Evolutionary conservation across 106 monocot species (phyloP).

Genomic region (Platanthera zijinensis): DNA sequence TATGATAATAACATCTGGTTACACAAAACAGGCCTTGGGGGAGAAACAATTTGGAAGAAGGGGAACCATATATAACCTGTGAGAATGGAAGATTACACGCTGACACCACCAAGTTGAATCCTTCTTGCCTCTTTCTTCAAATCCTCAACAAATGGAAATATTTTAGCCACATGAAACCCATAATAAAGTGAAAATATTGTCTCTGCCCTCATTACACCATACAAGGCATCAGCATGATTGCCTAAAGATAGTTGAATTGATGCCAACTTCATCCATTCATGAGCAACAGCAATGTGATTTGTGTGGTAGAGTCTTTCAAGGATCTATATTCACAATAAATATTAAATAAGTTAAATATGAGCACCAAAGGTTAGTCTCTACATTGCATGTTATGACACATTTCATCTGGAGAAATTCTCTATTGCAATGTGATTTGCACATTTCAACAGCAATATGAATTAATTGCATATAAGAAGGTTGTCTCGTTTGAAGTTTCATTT

Average conservation of each 20-base stretch:
- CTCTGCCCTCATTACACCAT: slow-evolving; percentile 23
- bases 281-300: slow-evolving; percentile 60
- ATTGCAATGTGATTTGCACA: too few relatives aligned
- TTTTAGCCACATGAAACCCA: slow-evolving; percentile 44
- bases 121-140: slow-evolving; percentile 21
- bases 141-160: slow-evolving; percentile 43
- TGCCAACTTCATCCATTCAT: slow-evolving; percentile 79
- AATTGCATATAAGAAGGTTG: too few relatives aligned
- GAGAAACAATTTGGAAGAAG: background rate
- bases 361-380: background rate
- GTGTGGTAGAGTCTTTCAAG: slow-evolving; percentile 65
- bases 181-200: slow-evolving; percentile 72
- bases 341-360: background rate
- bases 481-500: too few relatives aligned
- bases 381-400: background rate
- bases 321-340: slow-evolving; percentile 28
- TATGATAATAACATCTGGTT: background rate
- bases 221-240: slow-evolving; percentile 24
- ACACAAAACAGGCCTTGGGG: background rate
- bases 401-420: background rate
- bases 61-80: too few relatives aligned
- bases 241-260: slow-evolving; percentile 52
- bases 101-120: background rate
- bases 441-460: too few relatives aligned
- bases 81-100: background rate